Evolutionary conservation across 441 rosid species (phyloP), one percentile per base, ranked within the genome.

Genomic region (Pelargonium fulgidum): DNA sequence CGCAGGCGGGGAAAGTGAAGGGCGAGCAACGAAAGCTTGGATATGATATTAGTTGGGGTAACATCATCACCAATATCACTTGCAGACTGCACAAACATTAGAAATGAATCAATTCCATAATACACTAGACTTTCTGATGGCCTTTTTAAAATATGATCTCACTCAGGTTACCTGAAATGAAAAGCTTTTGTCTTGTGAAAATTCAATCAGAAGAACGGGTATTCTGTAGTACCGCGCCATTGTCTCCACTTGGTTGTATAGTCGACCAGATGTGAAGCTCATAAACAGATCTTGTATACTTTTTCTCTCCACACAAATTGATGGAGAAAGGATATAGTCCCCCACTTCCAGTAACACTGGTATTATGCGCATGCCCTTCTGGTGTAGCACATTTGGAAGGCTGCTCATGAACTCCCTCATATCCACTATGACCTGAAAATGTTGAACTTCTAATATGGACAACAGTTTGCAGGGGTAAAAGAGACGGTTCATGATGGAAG

Each of bases 401-500:
- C 97, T 94, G 82, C 99, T 94, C 98, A 94, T 94, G 79, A 94
- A 94, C 85, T 91, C 99, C 77, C 99, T 92, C 96, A 92, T 89
- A 76, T 92, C 99, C 77, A 94, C 99, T 78, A 92, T 86, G 73
- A 92, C 88, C 99, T 93, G 84, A 59, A 76, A 14, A 72, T 45
- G 19, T 1, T 50, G 71, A 36, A 68, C 50, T n/a, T 71, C 8
- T 4, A 22, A 0, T 61, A 58, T 64, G 58, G 62, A 68, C 33
- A 36, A 54, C 13, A 14, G 19, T 59, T 69, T 64, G 42, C 4
- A 20, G 61, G 29, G 36, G 64, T 33, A 17, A 16, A 65, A 6
- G 29, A 36, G 68, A 67, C 2, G 66, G 66, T 70, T 58, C 64
- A 64, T 39, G 64, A 66, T 14, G 63, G 70, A 73, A 39, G 64